Evolutionary conservation across 1,139 yeast species (phyloP).

Genomic region (Barnettozyma hawaiiensis): DNA sequence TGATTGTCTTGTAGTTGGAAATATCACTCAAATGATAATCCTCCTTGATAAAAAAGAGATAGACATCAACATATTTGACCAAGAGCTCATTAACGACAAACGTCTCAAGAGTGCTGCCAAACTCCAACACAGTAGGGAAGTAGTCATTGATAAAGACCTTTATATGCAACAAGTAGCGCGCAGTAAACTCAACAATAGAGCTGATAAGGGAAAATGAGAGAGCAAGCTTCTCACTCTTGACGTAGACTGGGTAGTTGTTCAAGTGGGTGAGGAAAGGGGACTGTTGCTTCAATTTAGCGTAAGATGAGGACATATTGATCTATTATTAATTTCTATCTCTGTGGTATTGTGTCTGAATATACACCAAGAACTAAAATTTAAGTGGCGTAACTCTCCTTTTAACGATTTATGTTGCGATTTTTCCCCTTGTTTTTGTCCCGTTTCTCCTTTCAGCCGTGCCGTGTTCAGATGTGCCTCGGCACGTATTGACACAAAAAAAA

Average conservation of each 20-base stretch:
- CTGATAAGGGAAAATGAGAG: slow-evolving; percentile 4
- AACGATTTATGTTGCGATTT: neutral
- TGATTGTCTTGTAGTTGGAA: neutral
- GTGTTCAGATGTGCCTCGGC: slow-evolving; percentile 1
- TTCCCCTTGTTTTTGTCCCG: neutral
- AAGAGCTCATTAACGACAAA: slow-evolving; percentile 4
- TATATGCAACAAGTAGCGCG: slow-evolving; percentile 1
- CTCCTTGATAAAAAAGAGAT: slow-evolving; percentile 6
- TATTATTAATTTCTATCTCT: neutral
- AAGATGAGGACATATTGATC: slow-evolving; percentile 4
- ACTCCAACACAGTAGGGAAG: slow-evolving; percentile 5
- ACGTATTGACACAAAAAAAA: neutral
- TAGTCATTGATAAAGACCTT: slow-evolving; percentile 2
- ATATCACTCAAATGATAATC: slow-evolving; percentile 4
- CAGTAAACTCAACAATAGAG: slow-evolving; percentile 2
- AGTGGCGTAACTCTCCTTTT: neutral
- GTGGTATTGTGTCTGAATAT: too few relatives aligned
- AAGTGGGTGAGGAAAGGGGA: slow-evolving; percentile 10
- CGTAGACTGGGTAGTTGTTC: slow-evolving; percentile 7
- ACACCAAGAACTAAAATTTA: too few relatives aligned
- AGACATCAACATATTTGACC: slow-evolving; percentile 7
- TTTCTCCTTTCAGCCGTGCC: neutral
- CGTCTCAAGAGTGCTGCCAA: neutral
- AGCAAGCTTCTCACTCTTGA: slow-evolving; percentile 1
- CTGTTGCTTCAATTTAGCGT: slow-evolving; percentile 3